Base-by-base conservation (phyloP, 148 eudicot genomes). In the Rheum nobile region DNA sequence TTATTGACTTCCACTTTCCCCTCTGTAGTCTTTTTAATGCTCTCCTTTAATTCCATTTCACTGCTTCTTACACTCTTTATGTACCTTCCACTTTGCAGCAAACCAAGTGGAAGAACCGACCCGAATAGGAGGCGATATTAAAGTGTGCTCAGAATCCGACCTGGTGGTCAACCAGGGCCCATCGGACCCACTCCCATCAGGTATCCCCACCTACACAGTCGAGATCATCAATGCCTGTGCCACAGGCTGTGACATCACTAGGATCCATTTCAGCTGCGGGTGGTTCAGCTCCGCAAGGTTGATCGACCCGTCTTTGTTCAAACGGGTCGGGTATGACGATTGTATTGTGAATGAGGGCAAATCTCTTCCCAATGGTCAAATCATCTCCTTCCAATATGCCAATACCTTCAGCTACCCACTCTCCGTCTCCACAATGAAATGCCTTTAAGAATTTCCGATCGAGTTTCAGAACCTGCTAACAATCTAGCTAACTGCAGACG, bases 251-350 rank as follows among this genome's bases (percentile, higher is more conserved):
- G 80, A 85, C 81, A 88, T 92, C 75, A 52, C 89, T 8, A 75
- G 78, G 28, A 86, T 92, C 73, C 97, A 92, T 79, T 74, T 92
- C 76, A 79, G 70, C 13, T 92, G 97, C 72, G 95, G 95, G 9
- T 88, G 92, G 96, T 92, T 89, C 83, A 89, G 90, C 83, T 91
- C 97, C 7, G 91, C 90, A 14, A 80, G 88, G 11, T 87, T 88
- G 75, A 78, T 92, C 16, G 82, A 88, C 79, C 97, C 97, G 0
- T 71, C 31, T 8, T 52, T 87, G 78, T 87, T 92, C 83, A 87
- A 79, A 74, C 91, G 96, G 17, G 24, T 92, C 34, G 70, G 44
- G 4, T 84, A 44, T 68, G 50, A 92, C 19, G 96, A 92, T 71
- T 92, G 97, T 75, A 80, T 92, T 8, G 88, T 92, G 44, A 92